Percentiles rank a stretch among this genome's conserved stretches.
Conservation (phyloP, 148 eudicot species). For the Dysphania ambrosioides region DNA sequence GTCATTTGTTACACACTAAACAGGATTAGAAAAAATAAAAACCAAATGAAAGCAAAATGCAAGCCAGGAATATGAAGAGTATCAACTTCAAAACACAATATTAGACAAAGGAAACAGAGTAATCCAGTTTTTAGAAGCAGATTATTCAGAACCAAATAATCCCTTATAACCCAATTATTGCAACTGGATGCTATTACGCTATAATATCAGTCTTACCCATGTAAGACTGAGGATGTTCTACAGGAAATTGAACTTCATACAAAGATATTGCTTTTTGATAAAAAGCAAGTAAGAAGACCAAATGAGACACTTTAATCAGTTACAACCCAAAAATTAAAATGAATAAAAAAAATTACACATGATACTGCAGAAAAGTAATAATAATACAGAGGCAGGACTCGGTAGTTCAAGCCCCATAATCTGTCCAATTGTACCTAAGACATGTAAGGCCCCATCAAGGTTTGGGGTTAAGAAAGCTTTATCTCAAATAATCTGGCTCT, state of each 20-base stretch:
- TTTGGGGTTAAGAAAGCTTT: not conserved
- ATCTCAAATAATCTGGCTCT: not conserved
- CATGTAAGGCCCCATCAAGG: not conserved
- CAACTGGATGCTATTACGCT: not conserved
- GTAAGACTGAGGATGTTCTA: not conserved
- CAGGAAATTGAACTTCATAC: not conserved
- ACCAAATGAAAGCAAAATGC: not conserved
- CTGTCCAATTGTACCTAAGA: too few relatives aligned
- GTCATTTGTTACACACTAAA: not conserved
- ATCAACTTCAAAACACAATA: constrained; percentile 1
- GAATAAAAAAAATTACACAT: not conserved
- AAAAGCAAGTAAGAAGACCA: not conserved
- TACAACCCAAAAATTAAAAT: not conserved
- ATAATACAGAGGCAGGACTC: not conserved
- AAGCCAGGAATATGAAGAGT: not conserved
- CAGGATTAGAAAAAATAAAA: not conserved
- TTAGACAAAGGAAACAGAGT: not conserved
- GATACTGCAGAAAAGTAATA: not conserved
- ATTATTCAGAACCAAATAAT: not conserved
- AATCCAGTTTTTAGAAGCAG: not conserved
- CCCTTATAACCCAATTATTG: not conserved
- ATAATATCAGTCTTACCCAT: not conserved
- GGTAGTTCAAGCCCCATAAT: not conserved
- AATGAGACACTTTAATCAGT: not conserved
- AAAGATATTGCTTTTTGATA: not conserved